Evolutionary conservation across 2,329 filamentous ascomycete genomes (phyloP), one percentile per base, ranked within the genome.

Genomic region (Calonectria hawksworthii): DNA sequence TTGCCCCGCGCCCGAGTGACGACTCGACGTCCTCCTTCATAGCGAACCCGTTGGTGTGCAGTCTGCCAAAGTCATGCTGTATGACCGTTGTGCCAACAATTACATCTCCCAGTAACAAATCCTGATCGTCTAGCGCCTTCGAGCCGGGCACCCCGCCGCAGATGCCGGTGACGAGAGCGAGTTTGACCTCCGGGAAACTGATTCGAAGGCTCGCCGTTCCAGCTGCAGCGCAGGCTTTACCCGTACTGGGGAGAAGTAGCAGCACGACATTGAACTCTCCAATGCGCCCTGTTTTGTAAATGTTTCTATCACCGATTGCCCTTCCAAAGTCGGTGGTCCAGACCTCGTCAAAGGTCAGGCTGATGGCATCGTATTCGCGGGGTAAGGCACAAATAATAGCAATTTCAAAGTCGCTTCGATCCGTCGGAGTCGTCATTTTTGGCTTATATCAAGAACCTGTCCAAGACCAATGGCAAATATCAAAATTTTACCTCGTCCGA

Each of bases 101-200:
- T 0, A 86, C 83, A 52, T 86, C 83, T 2, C 85, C 84, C 0
- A 86, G 74, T 0, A 84, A 28, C 0, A 80, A n/a, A 9, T 47
- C 41, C 14, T n/a, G 13, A 56, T 66, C 36, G 82, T 77, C 0
- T 3, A n/a, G 21, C 16, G 18, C 78, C 0, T 56, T 7, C 0
- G 32, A 5, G 0, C 34, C 59, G 1, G 86, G 85, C 8, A 84
- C 79, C 18, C 84, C 86, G 0, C 86, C 87, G 61, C 86, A 88
- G 6, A 88, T 80, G 0, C 86, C 87, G 2, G 85, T 83, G 0
- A 88, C 54, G 0, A 88, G 36, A 0, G 75, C 83, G 0, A 88
- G 75, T 23, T 77, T 80, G 7, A 88, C 72, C 4, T 73, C 72
- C 0, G 72, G 64, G 52, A 83, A 88, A 63, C 84, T 88, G 1